These are phyloP conservation scores for Xylaria longipes DNA, from an alignment of 495 filamentous ascomycete genomes.

Conservation along the genomic window DNA sequence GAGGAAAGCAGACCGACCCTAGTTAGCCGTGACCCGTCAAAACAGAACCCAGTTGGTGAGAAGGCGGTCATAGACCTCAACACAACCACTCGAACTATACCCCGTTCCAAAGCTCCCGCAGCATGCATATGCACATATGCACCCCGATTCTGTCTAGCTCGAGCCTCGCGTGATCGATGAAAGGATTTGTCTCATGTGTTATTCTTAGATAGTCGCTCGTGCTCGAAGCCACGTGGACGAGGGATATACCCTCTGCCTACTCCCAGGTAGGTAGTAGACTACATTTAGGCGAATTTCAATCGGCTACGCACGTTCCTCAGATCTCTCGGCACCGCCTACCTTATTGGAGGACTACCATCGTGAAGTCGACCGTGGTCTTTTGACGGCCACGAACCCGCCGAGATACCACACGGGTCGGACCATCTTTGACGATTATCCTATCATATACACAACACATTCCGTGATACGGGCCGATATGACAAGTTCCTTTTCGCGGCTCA, in stretches of 20 bases:
- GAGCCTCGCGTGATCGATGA: conserved; percentile 18
- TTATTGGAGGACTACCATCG: neutral
- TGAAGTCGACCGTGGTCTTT: neutral
- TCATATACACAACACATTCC: neutral
- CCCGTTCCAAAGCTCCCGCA: conserved; percentile 10
- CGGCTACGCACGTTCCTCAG: conserved; percentile 3
- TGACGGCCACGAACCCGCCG: neutral
- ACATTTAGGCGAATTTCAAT: conserved; percentile 8
- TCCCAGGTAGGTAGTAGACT: neutral
- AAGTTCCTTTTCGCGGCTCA: conserved; percentile 11
- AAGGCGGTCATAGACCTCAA: neutral
- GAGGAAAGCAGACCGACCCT: neutral
- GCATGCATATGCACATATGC: conserved; percentile 21
- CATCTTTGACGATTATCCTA: neutral
- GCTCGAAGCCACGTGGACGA: conserved; percentile 23
- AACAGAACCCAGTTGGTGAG: neutral
- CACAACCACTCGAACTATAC: conserved; percentile 2
- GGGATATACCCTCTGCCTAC: neutral
- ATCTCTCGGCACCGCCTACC: conserved; percentile 1
- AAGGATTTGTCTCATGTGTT: conserved; percentile 21
- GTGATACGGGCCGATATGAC: neutral
- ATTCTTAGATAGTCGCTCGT: conserved; percentile 19
- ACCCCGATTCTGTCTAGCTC: conserved; percentile 1
- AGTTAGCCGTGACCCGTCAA: neutral
- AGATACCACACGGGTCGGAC: neutral